Evolutionary conservation across 257 asterid species (phyloP).

Genomic region (Rhazya stricta): DNA sequence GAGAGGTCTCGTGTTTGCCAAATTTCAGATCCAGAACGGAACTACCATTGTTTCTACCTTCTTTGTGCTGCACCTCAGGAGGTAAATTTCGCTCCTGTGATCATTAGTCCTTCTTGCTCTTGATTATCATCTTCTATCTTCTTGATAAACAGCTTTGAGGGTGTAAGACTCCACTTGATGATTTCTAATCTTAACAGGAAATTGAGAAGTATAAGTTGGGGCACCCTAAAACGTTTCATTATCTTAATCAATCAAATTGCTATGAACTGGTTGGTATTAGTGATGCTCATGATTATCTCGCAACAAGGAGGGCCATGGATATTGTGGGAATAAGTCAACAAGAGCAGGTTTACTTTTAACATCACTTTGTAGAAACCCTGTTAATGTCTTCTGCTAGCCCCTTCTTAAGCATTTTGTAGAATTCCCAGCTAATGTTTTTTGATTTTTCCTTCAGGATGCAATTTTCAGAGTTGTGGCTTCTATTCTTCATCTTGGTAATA

Average conservation of each 20-base stretch:
- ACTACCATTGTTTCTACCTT: slow-evolving; percentile 92
- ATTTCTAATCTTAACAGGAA: slow-evolving; percentile 54
- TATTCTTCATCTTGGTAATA: slow-evolving; percentile 90
- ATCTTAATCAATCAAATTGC: slow-evolving; percentile 90
- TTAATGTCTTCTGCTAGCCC: slow-evolving; percentile 9
- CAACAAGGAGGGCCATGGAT: slow-evolving; percentile 98
- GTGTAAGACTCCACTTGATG: slow-evolving; percentile 19
- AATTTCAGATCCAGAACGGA: slow-evolving; percentile 93
- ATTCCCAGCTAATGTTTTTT: slow-evolving; percentile 22
- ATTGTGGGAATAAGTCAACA: slow-evolving; percentile 84
- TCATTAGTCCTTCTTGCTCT: slow-evolving; percentile 19
- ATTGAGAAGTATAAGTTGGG: slow-evolving; percentile 79
- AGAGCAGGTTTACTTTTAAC: slow-evolving; percentile 63
- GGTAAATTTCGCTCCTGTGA: slow-evolving; percentile 35
- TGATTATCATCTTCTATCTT: neutral
- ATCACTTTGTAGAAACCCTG: slow-evolving; percentile 18
- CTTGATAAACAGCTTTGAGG: slow-evolving; percentile 11
- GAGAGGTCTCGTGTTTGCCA: slow-evolving; percentile 99
- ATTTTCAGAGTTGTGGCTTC: slow-evolving; percentile 96
- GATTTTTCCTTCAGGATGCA: slow-evolving; percentile 61
- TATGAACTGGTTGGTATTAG: slow-evolving; percentile 72
- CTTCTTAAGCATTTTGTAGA: slow-evolving; percentile 1
- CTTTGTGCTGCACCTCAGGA: slow-evolving; percentile 97
- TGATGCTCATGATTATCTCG: slow-evolving; percentile 91
- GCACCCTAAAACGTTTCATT: slow-evolving; percentile 71